A percentile compares a stretch with the other conserved stretches of the same genome.
Conservation (phyloP, 352 stramenopile species). For the Globisporangium cederbergense region DNA sequence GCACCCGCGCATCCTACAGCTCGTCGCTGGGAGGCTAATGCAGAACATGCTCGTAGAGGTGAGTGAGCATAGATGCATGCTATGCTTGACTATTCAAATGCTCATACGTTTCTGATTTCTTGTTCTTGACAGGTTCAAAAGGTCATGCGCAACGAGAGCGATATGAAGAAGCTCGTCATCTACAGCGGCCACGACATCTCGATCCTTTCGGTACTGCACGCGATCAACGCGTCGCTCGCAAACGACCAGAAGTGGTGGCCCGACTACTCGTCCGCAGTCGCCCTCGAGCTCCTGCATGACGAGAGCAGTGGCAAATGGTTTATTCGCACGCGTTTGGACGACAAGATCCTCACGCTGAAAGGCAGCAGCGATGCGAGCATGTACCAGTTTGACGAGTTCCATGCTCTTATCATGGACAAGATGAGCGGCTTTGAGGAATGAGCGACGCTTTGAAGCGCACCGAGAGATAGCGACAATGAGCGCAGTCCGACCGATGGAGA, state of each 20-base stretch:
- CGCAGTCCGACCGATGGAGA: too few relatives aligned
- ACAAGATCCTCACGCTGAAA: constrained; percentile 29
- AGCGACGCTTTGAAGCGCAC: not conserved
- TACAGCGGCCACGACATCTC: constrained; percentile 86
- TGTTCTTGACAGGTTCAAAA: constrained; percentile 38
- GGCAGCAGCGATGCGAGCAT: constrained; percentile 18
- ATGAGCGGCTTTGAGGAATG: constrained; percentile 10
- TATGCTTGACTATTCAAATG: not conserved
- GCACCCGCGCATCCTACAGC: constrained; percentile 54
- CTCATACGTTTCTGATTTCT: not conserved
- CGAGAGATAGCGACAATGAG: not conserved
- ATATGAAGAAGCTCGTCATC: constrained; percentile 56
- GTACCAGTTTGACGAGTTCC: constrained; percentile 36
- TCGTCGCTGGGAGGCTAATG: constrained; percentile 62
- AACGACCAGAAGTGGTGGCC: constrained; percentile 64
- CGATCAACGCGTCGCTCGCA: constrained; percentile 40
- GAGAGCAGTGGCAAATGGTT: constrained; percentile 43
- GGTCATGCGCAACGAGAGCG: constrained; percentile 23
- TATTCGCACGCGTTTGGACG: constrained; percentile 54
- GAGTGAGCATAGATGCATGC: not conserved
- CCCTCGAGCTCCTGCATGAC: constrained; percentile 71
- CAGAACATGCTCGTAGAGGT: constrained; percentile 56
- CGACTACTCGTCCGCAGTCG: constrained; percentile 61
- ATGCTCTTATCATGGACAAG: constrained; percentile 34
- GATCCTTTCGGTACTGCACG: constrained; percentile 72